Evolutionary conservation across 2,329 filamentous ascomycete species (phyloP).

Genomic region (Verticillium dahliae): DNA sequence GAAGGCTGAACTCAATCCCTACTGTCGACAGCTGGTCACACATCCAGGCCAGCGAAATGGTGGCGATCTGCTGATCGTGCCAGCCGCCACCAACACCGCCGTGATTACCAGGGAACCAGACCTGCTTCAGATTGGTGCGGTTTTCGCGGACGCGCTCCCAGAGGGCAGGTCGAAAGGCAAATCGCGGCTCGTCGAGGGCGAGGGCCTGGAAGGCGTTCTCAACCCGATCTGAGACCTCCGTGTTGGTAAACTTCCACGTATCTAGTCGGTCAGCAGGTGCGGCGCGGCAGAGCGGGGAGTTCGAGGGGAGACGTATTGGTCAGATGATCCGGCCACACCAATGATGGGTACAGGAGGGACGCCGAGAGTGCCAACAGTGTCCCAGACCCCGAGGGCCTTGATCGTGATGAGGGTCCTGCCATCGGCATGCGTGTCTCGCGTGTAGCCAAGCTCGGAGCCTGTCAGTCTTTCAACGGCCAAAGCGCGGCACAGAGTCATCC

Average conservation of each 20-base stretch:
- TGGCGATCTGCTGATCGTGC: constrained; percentile 19
- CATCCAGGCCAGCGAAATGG: constrained; percentile 18
- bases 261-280: constrained; percentile 10
- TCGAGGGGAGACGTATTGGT: constrained; percentile 19
- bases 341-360: constrained; percentile 25
- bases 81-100: constrained; percentile 56
- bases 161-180: constrained; percentile 19
- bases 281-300: neutral
- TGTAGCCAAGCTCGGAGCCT: constrained; percentile 20
- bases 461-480: neutral
- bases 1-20: constrained; percentile 15
- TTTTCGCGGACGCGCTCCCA: constrained; percentile 17
- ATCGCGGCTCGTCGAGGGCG: constrained; percentile 44
- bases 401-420: constrained; percentile 28
- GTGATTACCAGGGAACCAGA: constrained; percentile 54
- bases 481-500: neutral
- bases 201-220: constrained; percentile 50
- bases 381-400: constrained; percentile 44
- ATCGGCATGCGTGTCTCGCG: constrained; percentile 26
- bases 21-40: constrained; percentile 15
- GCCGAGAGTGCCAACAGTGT: constrained; percentile 41
- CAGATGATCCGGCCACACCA: constrained; percentile 26
- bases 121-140: constrained; percentile 13
- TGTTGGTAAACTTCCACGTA: constrained; percentile 34
- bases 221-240: constrained; percentile 32